Evolutionary conservation across 73 alveolate genomes (phyloP), one percentile per base, ranked within the genome.

Genomic region (Loxodes magnus): DNA sequence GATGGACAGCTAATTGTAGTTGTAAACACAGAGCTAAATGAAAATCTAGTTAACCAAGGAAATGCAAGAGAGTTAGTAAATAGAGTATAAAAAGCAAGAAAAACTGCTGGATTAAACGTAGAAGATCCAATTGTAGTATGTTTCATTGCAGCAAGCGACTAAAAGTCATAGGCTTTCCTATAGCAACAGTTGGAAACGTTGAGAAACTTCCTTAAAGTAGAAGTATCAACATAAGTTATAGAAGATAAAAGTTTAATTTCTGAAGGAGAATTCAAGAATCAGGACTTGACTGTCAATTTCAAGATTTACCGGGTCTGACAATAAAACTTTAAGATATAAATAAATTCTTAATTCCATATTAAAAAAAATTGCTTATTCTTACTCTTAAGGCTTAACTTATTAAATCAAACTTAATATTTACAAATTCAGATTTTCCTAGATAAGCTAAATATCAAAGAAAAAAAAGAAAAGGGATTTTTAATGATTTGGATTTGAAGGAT

Each of bases 41-140:
- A 88, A 41, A 68, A 88, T 34, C 74, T 93, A 2, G 78, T 77
- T 55, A 70, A 43, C 30, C 56, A 71, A 49, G 90, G 93, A 22
- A 59, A 68, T 41, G 87, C 96, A 12, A 76, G 98, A 70, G 98
- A 89, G 70, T 51, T 88, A 48, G 56, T 78, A 12, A 82, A 86
- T 56, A 83, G 78, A 57, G 78, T 93, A 38, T 87, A 93, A 78
- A 89, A 86, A 72, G 73, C 75, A 27, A 93, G 97, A 69, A 92
- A 93, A 71, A 83, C 78, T 41, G 79, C 82, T 6, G 93, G 94
- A 34, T 66, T 93, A 26, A 60, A 78, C 63, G 71, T 77, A 15
- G 94, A 79, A 29, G 99, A 90, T 59, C 72, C 67, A 16, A 73
- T 92, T 43, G 53, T 61, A 26, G 74, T 92, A 46, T 71, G 72